Conservation (phyloP, 2,329 filamentous ascomycete species). For the Xylariomycetidae sp. region DNA sequence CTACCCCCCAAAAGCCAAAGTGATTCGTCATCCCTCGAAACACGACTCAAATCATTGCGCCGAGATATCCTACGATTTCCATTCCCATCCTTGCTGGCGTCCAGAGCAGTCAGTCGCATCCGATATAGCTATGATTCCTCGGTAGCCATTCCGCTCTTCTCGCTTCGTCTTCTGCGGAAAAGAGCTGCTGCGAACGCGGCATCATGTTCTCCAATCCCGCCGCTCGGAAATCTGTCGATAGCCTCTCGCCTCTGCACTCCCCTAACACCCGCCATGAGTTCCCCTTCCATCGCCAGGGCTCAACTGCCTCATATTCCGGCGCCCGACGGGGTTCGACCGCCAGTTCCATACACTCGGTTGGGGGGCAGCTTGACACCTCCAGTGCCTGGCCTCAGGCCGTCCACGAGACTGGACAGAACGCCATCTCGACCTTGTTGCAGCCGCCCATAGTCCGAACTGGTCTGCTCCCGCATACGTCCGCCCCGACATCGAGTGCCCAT, state of each 20-base stretch:
- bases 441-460: slow-evolving; percentile 87
- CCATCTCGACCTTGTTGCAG: slow-evolving; percentile 91
- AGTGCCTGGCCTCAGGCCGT: slow-evolving; percentile 52
- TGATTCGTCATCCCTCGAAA: too few species aligned
- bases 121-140: slow-evolving; percentile 44
- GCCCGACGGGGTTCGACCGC: slow-evolving; percentile 75
- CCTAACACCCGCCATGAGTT: slow-evolving; percentile 50
- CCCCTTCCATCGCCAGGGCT: slow-evolving; percentile 53
- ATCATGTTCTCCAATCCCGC: slow-evolving; percentile 57
- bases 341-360: slow-evolving; percentile 84
- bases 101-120: slow-evolving; percentile 12
- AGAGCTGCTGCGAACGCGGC: slow-evolving; percentile 9
- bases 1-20: too few species aligned
- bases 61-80: background rate
- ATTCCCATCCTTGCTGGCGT: slow-evolving; percentile 8
- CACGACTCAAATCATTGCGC: background rate
- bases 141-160: slow-evolving; percentile 35
- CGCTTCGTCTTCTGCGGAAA: slow-evolving; percentile 12
- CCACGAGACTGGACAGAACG: slow-evolving; percentile 78
- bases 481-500: slow-evolving; percentile 65
- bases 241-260: slow-evolving; percentile 51
- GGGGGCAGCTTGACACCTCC: slow-evolving; percentile 72
- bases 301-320: slow-evolving; percentile 40
- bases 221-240: slow-evolving; percentile 63
- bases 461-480: slow-evolving; percentile 71